Percentiles rank a stretch among this genome's conserved stretches.
Conservation (phyloP, 73 alveolate species). For the Symbiodinium pilosum region DNA sequence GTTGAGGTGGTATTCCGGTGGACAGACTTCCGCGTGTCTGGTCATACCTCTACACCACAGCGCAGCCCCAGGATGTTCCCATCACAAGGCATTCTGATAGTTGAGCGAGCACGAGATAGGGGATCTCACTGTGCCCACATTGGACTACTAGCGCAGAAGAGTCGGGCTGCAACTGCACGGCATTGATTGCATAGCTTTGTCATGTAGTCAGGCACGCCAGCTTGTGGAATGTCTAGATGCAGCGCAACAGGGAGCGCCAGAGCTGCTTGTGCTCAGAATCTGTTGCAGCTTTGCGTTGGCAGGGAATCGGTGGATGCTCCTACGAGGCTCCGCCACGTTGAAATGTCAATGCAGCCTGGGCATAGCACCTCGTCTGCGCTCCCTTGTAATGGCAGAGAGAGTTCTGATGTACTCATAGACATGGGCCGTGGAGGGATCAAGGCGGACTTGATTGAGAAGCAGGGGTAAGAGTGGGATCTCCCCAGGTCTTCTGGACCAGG, state of each 20-base stretch:
- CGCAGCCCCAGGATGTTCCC: constrained; percentile 89
- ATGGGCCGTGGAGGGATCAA: too few species aligned
- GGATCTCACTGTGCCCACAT: too few species aligned
- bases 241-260: not conserved
- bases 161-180: too few species aligned
- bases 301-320: constrained; percentile 93
- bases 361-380: not conserved
- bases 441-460: too few species aligned
- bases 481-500: not conserved
- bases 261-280: not conserved
- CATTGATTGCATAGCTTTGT: too few species aligned
- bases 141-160: too few species aligned
- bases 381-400: too few species aligned
- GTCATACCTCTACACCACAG: constrained; percentile 91
- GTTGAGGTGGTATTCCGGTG: constrained; percentile 84
- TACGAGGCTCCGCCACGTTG: constrained; percentile 67
- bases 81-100: constrained; percentile 38
- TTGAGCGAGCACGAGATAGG: too few species aligned
- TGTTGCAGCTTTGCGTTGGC: constrained; percentile 8
- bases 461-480: too few species aligned
- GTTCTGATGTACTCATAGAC: too few species aligned
- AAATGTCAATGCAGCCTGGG: constrained; percentile 52
- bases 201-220: too few species aligned
- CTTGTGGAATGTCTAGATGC: not conserved
- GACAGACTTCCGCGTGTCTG: constrained; percentile 57